phyloP scores from a whole-genome alignment of 305 asterid species.

The Solanum hybrid region DNA sequence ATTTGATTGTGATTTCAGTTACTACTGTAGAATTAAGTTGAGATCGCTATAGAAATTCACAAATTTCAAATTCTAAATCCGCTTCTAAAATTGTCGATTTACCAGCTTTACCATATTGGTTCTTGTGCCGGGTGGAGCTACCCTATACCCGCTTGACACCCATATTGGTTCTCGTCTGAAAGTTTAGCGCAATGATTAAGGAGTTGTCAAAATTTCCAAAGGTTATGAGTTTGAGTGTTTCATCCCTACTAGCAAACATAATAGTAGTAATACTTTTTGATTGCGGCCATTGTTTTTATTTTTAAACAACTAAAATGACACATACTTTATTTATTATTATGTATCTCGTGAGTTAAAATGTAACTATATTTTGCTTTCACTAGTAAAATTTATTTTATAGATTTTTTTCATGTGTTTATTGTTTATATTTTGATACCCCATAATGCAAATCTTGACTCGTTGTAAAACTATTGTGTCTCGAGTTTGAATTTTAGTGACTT shows the following conservation, averaged over 20 bases:
- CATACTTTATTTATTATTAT: neutral
- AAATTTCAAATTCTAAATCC: too few species aligned
- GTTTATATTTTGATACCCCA: neutral
- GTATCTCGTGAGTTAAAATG: neutral
- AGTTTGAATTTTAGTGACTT: neutral
- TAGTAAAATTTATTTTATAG: too few species aligned
- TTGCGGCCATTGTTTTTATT: neutral
- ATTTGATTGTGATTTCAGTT: neutral
- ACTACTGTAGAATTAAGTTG: neutral
- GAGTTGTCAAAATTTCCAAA: too few species aligned
- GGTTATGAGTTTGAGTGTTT: neutral
- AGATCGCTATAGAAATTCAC: neutral
- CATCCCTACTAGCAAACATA: too few species aligned
- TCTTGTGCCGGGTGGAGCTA: neutral
- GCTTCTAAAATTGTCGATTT: too few species aligned
- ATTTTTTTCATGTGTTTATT: too few species aligned
- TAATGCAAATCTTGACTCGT: neutral
- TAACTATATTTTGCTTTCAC: too few species aligned
- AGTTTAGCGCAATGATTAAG: neutral
- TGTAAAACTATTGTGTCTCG: neutral
- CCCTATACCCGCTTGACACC: neutral
- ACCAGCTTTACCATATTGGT: neutral
- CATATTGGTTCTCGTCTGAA: neutral
- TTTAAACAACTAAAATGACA: neutral
- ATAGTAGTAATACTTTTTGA: too few species aligned